Percentiles rank a stretch among this genome's conserved stretches.
Evolutionary conservation across 2,329 filamentous ascomycete genomes (phyloP).

Genomic region (Ceratocystis diversiconidia): DNA sequence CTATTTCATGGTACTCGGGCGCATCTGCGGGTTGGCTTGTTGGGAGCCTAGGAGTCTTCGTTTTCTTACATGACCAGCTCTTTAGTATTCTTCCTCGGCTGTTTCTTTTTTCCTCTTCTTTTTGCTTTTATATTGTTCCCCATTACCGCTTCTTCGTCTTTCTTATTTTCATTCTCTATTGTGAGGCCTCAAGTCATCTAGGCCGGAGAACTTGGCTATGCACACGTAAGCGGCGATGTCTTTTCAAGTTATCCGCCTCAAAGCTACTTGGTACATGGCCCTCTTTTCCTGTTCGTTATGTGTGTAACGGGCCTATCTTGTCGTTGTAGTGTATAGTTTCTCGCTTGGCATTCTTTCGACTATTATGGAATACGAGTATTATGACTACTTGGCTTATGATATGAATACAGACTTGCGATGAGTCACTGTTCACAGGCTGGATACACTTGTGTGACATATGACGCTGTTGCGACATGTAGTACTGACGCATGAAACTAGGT

Average conservation of each 20-base stretch:
- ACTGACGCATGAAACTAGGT: too few species aligned
- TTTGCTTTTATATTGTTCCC: not conserved
- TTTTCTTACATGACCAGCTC: constrained; percentile 6
- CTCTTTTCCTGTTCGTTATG: too few species aligned
- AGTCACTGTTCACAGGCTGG: too few species aligned
- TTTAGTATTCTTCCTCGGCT: constrained; percentile 5
- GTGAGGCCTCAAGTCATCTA: not conserved
- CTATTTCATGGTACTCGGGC: not conserved
- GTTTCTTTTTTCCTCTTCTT: not conserved
- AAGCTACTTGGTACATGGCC: not conserved
- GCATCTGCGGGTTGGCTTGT: constrained; percentile 5
- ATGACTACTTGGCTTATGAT: not conserved
- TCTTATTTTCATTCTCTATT: not conserved
- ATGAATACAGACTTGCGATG: too few species aligned
- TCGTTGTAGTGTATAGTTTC: not conserved
- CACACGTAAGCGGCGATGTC: not conserved
- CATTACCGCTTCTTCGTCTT: not conserved
- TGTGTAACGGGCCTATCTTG: too few species aligned
- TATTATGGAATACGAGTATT: constrained; percentile 5
- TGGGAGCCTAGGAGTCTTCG: constrained; percentile 4
- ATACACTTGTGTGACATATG: too few species aligned
- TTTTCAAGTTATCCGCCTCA: not conserved
- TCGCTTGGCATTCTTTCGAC: not conserved
- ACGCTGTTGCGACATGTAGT: too few species aligned
- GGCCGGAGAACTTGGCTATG: not conserved